Conservation (phyloP, 306 rosid species). For the Prosopis cineraria region DNA sequence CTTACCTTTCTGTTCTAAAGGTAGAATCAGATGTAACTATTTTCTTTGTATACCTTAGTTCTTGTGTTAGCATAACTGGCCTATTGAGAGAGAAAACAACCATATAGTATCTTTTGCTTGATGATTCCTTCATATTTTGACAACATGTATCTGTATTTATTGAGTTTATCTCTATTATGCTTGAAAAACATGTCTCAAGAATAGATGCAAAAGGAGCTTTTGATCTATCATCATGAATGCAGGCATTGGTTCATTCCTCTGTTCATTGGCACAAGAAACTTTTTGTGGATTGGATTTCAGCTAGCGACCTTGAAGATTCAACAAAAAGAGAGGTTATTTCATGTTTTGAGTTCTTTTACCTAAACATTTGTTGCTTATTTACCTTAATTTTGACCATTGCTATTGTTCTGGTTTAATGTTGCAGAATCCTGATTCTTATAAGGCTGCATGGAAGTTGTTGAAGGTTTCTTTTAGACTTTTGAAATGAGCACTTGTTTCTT, state of each 20-base stretch:
- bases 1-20: slow-evolving; percentile 90
- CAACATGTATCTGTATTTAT: background rate
- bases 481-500: slow-evolving; percentile 16
- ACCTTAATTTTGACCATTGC: slow-evolving; percentile 1
- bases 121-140: background rate
- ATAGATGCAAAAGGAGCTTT: slow-evolving; percentile 14
- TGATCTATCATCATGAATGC: slow-evolving; percentile 26
- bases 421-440: slow-evolving; percentile 70
- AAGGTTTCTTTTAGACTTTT: slow-evolving; percentile 49
- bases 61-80: background rate
- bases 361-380: slow-evolving; percentile 3
- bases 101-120: background rate
- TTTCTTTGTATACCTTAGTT: background rate
- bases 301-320: slow-evolving; percentile 66
- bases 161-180: slow-evolving; percentile 1
- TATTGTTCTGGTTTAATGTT: slow-evolving; percentile 35
- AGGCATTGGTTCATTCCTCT: slow-evolving; percentile 89
- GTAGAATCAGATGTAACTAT: slow-evolving; percentile 40
- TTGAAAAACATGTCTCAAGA: background rate
- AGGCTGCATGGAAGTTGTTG: slow-evolving; percentile 80
- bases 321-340: slow-evolving; percentile 60
- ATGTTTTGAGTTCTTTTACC: slow-evolving; percentile 20
- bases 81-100: background rate
- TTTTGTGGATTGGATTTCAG: slow-evolving; percentile 78
- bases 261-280: slow-evolving; percentile 67